Base-by-base conservation (phyloP, 441 rosid species). In the Adansonia rubrostipa region DNA sequence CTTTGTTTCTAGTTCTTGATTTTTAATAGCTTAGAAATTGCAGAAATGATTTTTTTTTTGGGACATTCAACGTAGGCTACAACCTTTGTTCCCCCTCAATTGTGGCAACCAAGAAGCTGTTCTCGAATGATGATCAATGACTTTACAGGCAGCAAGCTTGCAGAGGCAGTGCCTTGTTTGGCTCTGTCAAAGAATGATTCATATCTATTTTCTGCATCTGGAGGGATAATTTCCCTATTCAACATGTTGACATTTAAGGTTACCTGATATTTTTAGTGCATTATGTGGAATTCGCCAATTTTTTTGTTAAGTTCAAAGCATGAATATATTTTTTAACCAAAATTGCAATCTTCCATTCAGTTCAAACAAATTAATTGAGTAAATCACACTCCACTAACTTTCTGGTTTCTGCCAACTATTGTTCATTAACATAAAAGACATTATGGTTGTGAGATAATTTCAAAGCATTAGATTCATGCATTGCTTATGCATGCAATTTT, bases 221-320 rank as follows among this genome's bases (percentile, higher is more conserved):
- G 95, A 62, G 92, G 89, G 69, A 86, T 75, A 47, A 84, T 91
- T 78, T 89, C 92, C 47, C 77, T 91, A 42, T 87, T 88, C 84
- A 92, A 88, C 83, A 66, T 89, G 88, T 20, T 90, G 87, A 80
- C 90, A 20, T 88, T 90, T 75, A 88, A 88, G 96, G 96, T 89
- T 63, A 50, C 5, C 75, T 28, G 36, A 28, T 24, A 20, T 24
- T 8, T 67, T 19, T 40, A 40, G n/a, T 4, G 66, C 66, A 11
- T 28, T 62, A 20, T 60, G 66, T 11, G 15, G 42, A 28, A 24
- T 11, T 62, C 42, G 42, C 42, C 42, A 36, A 36, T 36, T 36
- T 36, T 36, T 36, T 36, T 36, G 42, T 36, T 36, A 36, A 36
- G 42, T 36, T 36, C 42, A 36, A 36, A 36, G 8, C 13, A 19